These are phyloP conservation scores for Cornus florida DNA, from an alignment of 148 eudicot genomes.

Conservation along the genomic window DNA sequence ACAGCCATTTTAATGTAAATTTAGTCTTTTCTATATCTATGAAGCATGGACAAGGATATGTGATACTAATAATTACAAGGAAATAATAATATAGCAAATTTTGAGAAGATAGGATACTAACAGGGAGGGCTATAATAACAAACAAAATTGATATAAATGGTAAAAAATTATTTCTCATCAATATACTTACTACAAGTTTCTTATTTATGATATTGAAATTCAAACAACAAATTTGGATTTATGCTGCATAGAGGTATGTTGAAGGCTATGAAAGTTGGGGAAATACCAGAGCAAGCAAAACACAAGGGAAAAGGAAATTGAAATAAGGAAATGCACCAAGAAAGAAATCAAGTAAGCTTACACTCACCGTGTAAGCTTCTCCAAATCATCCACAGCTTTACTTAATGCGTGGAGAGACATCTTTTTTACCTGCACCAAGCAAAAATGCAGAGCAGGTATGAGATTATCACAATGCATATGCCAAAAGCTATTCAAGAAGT, in stretches of 20 bases:
- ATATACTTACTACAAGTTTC: too few relatives aligned
- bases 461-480: neutral
- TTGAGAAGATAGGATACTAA: too few relatives aligned
- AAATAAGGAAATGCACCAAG: neutral
- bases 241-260: too few relatives aligned
- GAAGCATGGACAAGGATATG: neutral
- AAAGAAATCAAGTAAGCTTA: neutral
- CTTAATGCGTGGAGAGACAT: conserved; percentile 32
- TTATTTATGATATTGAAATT: too few relatives aligned
- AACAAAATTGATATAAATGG: too few relatives aligned
- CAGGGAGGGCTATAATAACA: neutral
- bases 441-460: neutral
- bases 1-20: too few relatives aligned
- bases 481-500: neutral
- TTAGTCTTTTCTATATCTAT: neutral
- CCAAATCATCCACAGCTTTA: conserved; percentile 15
- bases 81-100: too few relatives aligned
- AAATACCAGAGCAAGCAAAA: neutral
- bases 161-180: too few relatives aligned
- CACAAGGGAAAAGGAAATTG: neutral
- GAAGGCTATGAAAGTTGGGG: neutral
- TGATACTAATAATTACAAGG: too few relatives aligned
- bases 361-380: conserved; percentile 23
- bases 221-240: too few relatives aligned
- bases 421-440: conserved; percentile 29